These are phyloP conservation scores for Pisolithus albus DNA, from an alignment of 768 basidiomycete species.

Conservation along the genomic window DNA sequence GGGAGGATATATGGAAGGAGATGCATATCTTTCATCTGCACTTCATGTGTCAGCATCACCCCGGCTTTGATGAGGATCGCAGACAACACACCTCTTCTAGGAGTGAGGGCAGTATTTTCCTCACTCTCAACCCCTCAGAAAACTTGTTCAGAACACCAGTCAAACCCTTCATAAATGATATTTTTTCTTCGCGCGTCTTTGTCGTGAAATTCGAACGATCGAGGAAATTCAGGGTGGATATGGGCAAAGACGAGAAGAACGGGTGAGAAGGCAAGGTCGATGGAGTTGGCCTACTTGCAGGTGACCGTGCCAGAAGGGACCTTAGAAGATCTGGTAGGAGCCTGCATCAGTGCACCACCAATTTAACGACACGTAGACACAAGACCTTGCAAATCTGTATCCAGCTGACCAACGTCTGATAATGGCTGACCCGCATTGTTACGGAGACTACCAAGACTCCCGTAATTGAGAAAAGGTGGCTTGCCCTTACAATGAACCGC, in stretches of 20 bases:
- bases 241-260: conserved; percentile 93
- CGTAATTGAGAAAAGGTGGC: conserved; percentile 84
- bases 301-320: conserved; percentile 74
- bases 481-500: conserved; percentile 85
- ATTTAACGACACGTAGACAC: background rate
- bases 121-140: conserved; percentile 74
- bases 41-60: conserved; percentile 5
- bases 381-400: conserved; percentile 67
- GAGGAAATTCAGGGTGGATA: conserved; percentile 92
- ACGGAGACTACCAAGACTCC: conserved; percentile 61
- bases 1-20: conserved; percentile 93
- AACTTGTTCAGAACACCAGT: conserved; percentile 75
- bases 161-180: conserved; percentile 91
- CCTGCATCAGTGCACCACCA: conserved; percentile 6
- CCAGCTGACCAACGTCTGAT: conserved; percentile 57
- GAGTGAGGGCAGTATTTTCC: conserved; percentile 88
- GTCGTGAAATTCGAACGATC: conserved; percentile 93
- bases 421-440: conserved; percentile 61
- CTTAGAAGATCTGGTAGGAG: conserved; percentile 58
- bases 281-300: conserved; percentile 68
- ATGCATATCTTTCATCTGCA: conserved; percentile 87
- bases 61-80: background rate
- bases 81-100: conserved; percentile 74
- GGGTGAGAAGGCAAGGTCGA: conserved; percentile 73
- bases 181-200: conserved; percentile 92